Conservation (phyloP, 2,329 filamentous ascomycete species). For the Penicillium frequentans region DNA sequence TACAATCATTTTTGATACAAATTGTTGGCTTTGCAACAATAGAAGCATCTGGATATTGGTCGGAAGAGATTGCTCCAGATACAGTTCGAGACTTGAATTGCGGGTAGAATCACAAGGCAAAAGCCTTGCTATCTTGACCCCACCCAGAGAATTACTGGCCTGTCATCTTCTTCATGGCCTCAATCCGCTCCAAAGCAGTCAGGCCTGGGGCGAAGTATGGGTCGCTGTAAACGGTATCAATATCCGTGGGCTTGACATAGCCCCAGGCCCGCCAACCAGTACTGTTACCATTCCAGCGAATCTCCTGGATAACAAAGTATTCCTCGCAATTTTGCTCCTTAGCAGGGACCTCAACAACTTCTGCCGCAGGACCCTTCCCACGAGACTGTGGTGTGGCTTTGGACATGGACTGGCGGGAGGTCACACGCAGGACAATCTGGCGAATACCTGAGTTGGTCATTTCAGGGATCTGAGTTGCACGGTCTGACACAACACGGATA, state of each 20-base stretch:
- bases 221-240: slow-evolving; percentile 36
- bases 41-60: neutral
- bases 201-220: slow-evolving; percentile 38
- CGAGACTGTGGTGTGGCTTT: slow-evolving; percentile 15
- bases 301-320: slow-evolving; percentile 53
- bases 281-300: slow-evolving; percentile 42
- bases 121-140: neutral
- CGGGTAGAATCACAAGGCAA: neutral
- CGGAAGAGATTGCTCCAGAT: neutral
- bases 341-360: slow-evolving; percentile 15
- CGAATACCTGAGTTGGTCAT: slow-evolving; percentile 38
- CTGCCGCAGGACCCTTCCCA: neutral
- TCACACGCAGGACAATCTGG: slow-evolving; percentile 42
- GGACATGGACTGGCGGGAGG: slow-evolving; percentile 37
- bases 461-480: slow-evolving; percentile 42
- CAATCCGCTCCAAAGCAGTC: slow-evolving; percentile 35
- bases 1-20: neutral
- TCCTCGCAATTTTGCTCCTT: slow-evolving; percentile 48
- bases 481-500: slow-evolving; percentile 42
- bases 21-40: neutral
- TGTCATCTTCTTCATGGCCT: slow-evolving; percentile 29
- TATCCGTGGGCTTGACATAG: slow-evolving; percentile 42
- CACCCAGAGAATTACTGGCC: slow-evolving; percentile 13
- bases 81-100: neutral
- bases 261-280: slow-evolving; percentile 54